phyloP scores from a whole-genome alignment of 2,329 filamentous ascomycete species.

The Colletotrichum coccodes region DNA sequence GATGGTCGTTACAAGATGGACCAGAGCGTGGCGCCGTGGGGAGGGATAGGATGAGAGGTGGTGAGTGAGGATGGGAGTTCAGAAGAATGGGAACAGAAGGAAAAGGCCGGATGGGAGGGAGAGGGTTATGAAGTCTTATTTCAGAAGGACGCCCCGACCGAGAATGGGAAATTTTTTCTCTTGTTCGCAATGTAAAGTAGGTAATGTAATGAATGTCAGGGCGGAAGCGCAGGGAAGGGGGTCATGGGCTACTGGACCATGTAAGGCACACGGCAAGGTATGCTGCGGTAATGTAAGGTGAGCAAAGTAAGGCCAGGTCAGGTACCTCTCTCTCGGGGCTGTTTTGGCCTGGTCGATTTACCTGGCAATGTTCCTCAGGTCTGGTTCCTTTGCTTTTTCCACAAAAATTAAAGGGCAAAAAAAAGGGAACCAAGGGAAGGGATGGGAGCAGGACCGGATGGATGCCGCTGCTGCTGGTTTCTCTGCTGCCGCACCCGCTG shows the following conservation, averaged over 20 bases:
- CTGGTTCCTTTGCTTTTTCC: constrained; percentile 31
- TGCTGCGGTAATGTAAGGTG: background rate
- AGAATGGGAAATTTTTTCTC: constrained; percentile 33
- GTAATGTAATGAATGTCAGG: constrained; percentile 32
- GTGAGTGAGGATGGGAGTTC: constrained; percentile 19
- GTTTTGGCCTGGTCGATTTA: background rate
- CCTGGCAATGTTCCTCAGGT: constrained; percentile 27
- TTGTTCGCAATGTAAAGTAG: constrained; percentile 26
- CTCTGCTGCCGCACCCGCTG: constrained; percentile 1
- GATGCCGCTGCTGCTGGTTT: constrained; percentile 1
- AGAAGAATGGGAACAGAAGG: constrained; percentile 9
- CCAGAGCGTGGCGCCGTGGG: constrained; percentile 8
- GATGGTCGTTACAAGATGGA: background rate
- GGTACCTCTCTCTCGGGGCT: background rate
- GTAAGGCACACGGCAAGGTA: constrained; percentile 3
- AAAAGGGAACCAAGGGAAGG: constrained; percentile 26
- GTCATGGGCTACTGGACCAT: constrained; percentile 17
- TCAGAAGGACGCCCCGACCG: constrained; percentile 21
- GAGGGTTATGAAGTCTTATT: constrained; percentile 32
- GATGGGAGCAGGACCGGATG: background rate
- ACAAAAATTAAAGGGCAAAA: constrained; percentile 31
- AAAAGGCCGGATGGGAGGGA: constrained; percentile 26
- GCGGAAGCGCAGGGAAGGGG: constrained; percentile 30
- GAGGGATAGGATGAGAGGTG: constrained; percentile 1
- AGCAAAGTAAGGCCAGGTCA: background rate